phyloP scores from a whole-genome alignment of 2,329 filamentous ascomycete species.

The Fusarium sp. region DNA sequence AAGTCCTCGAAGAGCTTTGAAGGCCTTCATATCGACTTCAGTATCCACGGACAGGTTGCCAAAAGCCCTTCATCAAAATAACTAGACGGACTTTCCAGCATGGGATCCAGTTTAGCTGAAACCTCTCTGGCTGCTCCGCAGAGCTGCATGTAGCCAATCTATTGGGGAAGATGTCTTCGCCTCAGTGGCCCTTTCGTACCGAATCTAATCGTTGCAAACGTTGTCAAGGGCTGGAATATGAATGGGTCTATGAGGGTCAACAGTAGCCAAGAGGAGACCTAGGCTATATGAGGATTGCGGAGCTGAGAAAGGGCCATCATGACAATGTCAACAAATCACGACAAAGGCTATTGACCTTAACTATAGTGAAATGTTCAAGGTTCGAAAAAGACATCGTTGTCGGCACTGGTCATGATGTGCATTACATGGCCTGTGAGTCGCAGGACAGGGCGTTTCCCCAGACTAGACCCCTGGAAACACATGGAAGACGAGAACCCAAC shows the following conservation, averaged over 20 bases:
- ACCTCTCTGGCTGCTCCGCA: not conserved
- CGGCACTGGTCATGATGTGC: conserved; percentile 19
- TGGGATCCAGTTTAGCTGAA: conserved; percentile 1
- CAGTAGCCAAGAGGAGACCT: conserved; percentile 14
- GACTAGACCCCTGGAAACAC: conserved; percentile 35
- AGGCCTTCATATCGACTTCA: not conserved
- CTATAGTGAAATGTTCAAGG: not conserved
- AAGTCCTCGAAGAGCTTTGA: not conserved
- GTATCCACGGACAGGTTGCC: not conserved
- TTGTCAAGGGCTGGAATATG: conserved; percentile 5
- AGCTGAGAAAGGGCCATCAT: not conserved
- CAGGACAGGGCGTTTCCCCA: conserved; percentile 35
- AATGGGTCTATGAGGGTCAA: conserved; percentile 46
- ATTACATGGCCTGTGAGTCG: conserved; percentile 25
- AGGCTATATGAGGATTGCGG: conserved; percentile 1
- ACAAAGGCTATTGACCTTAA: not conserved
- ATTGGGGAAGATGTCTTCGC: not conserved
- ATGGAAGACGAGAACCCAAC: conserved; percentile 22
- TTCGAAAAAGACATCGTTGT: conserved; percentile 1
- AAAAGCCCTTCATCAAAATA: not conserved
- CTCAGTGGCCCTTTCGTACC: conserved; percentile 1
- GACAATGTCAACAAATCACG: not conserved
- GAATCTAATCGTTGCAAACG: not conserved
- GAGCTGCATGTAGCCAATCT: conserved; percentile 5
- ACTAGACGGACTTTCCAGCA: not conserved